Percentiles rank a stretch among this genome's conserved stretches.
These are phyloP conservation scores for Taphrina pruni DNA, from an alignment of 1,139 yeast species.

Conservation along the genomic window DNA sequence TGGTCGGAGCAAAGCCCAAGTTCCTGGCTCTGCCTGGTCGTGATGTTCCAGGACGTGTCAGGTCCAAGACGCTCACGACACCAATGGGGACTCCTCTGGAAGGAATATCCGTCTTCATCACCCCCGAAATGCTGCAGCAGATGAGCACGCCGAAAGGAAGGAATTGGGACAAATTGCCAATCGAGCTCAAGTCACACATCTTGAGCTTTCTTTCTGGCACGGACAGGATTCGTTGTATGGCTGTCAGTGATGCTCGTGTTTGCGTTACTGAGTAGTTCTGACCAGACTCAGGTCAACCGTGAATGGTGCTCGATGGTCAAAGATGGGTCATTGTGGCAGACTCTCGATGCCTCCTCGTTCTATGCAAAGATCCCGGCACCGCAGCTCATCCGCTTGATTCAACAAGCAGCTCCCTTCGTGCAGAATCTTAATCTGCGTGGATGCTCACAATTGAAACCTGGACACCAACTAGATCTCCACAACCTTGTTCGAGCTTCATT, in stretches of 20 bases:
- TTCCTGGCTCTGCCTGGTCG: conserved; percentile 8
- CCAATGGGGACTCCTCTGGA: conserved; percentile 34
- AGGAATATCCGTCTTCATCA: conserved; percentile 14
- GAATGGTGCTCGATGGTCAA: conserved; percentile 30
- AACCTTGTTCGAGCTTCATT: conserved; percentile 42
- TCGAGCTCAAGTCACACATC: conserved; percentile 40
- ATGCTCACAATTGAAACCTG: conserved; percentile 40
- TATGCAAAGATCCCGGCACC: conserved; percentile 40
- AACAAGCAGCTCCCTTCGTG: conserved; percentile 43
- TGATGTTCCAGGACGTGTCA: neutral
- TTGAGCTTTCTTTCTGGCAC: conserved; percentile 36
- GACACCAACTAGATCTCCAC: conserved; percentile 32
- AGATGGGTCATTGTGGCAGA: conserved; percentile 46
- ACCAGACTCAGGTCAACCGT: conserved; percentile 10
- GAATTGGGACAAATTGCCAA: conserved; percentile 48
- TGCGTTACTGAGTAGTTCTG: neutral
- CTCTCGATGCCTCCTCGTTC: conserved; percentile 41
- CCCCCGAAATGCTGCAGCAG: conserved; percentile 6
- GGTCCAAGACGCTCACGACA: conserved; percentile 32
- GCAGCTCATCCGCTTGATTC: conserved; percentile 40
- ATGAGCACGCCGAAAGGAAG: conserved; percentile 47
- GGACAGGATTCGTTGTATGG: conserved; percentile 30
- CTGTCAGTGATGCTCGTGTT: conserved; percentile 26
- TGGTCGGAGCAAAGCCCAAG: conserved; percentile 2
- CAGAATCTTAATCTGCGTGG: conserved; percentile 45